These are phyloP conservation scores for Pezicula rhizophila DNA, from an alignment of 2,329 filamentous ascomycete species.

Conservation along the genomic window DNA sequence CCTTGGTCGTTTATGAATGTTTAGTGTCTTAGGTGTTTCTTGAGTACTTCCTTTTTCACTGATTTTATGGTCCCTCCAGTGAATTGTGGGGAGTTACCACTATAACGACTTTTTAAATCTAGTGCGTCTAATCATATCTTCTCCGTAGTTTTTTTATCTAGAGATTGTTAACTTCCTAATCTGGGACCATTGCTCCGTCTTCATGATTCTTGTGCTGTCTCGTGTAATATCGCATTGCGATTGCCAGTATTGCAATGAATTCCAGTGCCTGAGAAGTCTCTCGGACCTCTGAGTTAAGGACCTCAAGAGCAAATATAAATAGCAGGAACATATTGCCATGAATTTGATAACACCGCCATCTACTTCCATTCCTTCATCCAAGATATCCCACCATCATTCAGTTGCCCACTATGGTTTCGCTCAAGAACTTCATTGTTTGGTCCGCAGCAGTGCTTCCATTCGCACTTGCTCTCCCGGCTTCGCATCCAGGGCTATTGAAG, in stretches of 20 bases:
- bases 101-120: background rate
- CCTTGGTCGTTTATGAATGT: background rate
- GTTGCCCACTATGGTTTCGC: background rate
- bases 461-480: constrained; percentile 6
- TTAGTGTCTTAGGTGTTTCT: background rate
- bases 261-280: background rate
- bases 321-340: background rate
- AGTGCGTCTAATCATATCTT: background rate
- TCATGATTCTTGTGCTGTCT: background rate
- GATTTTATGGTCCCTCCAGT: background rate
- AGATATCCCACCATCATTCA: background rate
- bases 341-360: background rate
- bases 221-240: background rate
- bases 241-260: background rate
- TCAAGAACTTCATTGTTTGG: background rate
- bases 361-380: background rate
- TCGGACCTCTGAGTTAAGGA: background rate
- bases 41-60: background rate
- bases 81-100: background rate
- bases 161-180: background rate
- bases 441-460: constrained; percentile 4
- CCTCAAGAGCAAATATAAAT: background rate
- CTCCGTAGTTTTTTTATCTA: background rate
- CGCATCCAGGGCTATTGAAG: constrained; percentile 36
- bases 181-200: background rate